Base-by-base conservation (phyloP, 345 rosid genomes). In the Mangifera indica region DNA sequence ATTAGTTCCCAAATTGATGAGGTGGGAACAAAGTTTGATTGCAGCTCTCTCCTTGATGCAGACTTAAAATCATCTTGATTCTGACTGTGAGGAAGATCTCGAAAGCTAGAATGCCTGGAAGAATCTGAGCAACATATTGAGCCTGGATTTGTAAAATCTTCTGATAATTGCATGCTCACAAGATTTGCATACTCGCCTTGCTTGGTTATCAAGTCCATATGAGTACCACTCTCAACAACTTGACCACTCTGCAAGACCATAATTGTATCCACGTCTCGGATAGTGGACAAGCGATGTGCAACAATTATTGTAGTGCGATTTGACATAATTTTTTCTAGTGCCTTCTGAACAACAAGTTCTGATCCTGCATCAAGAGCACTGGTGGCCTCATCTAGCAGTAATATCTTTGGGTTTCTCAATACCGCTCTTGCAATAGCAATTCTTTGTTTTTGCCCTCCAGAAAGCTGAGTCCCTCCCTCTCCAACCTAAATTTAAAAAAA, bases 391-490 rank as follows among this genome's bases (percentile, higher is more conserved):
- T 93, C 98, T 67, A 91, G 75, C 20, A 91, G 94, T 66, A 91
- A 20, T 74, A 93, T 88, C 83, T 74, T 88, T 22, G 98, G 98
- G 74, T 93, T 89, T 66, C 91, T 83, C 80, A 93, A 59, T 34
- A 91, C 81, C 10, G 96, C 97, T 78, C 98, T 84, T 49, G 97
- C 93, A 70, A 93, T 91, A 6, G 97, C 95, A 32, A 93, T 91
- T 73, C 98, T 84, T 83, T 93, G 97, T 66, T 93, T 93, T 46
- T 92, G 96, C 51, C 98, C 98, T 53, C 97, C 98, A n/a, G 98
- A 93, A 34, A 93, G 96, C 72, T 93, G 98, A 74, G 89, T 86
- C 74, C 97, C 98, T 79, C 96, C 93, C 67, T 89, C 98, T 61
- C 98, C 98, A 67, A 93, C 97, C 98, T 93, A 70, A 44, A 70